Evolutionary conservation across 257 asterid species (phyloP).

Genomic region (Solanum boliviense): DNA sequence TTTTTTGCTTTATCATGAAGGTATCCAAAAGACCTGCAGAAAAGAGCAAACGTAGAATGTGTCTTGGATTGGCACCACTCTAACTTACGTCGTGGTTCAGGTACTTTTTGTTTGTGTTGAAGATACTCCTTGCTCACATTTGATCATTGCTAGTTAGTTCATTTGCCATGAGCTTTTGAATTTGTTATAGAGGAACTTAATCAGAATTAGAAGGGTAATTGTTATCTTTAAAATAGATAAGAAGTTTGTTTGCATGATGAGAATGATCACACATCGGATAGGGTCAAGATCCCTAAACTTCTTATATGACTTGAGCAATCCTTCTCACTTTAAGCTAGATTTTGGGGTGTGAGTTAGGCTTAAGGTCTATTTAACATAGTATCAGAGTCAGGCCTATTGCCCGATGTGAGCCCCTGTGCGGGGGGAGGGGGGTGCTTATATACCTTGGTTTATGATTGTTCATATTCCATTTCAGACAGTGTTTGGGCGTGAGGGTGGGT

Average conservation of each 20-base stretch:
- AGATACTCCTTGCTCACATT: not conserved
- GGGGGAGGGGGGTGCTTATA: not conserved
- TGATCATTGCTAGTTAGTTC: not conserved
- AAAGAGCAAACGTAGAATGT: constrained; percentile 63
- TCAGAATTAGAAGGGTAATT: not conserved
- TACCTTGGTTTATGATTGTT: not conserved
- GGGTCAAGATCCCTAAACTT: not conserved
- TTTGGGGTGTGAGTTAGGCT: not conserved
- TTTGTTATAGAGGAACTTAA: not conserved
- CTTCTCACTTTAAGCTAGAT: not conserved
- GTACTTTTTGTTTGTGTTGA: constrained; percentile 15
- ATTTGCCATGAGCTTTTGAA: not conserved
- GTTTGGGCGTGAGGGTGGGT: not conserved
- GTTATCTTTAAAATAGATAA: not conserved
- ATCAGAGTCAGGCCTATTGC: not conserved
- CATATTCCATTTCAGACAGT: not conserved
- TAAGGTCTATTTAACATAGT: not conserved
- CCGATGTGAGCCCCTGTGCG: not conserved
- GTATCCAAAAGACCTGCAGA: constrained; percentile 77
- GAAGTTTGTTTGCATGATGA: not conserved
- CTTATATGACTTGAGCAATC: not conserved
- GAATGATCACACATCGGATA: not conserved
- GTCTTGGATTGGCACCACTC: constrained; percentile 95
- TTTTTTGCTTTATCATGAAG: constrained; percentile 20
- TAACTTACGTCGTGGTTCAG: constrained; percentile 75